phyloP scores from a whole-genome alignment of 495 filamentous ascomycete genomes.

The Halenospora varia region DNA sequence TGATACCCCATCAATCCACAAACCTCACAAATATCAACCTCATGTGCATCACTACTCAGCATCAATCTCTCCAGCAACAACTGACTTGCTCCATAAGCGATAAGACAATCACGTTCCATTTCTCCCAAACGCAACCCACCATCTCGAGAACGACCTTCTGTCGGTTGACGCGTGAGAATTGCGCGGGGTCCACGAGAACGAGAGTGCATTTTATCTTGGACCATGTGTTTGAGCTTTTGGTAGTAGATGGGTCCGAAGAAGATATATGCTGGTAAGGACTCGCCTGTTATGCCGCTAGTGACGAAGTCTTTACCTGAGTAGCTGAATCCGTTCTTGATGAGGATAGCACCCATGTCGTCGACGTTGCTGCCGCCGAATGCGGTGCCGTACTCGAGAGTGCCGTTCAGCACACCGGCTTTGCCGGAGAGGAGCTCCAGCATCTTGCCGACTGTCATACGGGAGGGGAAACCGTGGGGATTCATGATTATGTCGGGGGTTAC shows the following conservation, averaged over 20 bases:
- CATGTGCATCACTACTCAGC: slow-evolving; percentile 83
- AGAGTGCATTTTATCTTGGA: slow-evolving; percentile 99
- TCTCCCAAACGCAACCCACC: slow-evolving; percentile 93
- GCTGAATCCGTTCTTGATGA: slow-evolving; percentile 85
- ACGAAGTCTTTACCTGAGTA: slow-evolving; percentile 97
- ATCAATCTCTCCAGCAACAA: slow-evolving; percentile 91
- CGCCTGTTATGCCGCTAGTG: slow-evolving; percentile 91
- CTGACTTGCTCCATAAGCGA: slow-evolving; percentile 92
- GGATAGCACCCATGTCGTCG: slow-evolving; percentile 78
- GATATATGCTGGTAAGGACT: slow-evolving; percentile 89
- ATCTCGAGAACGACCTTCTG: slow-evolving; percentile 88
- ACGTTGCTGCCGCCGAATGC: slow-evolving; percentile 93
- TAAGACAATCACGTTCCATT: slow-evolving; percentile 98
- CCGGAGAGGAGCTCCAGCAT: slow-evolving; percentile 93
- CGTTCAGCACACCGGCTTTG: slow-evolving; percentile 84
- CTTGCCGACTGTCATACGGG: slow-evolving; percentile 99
- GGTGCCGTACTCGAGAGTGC: slow-evolving; percentile 76
- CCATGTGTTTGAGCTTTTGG: slow-evolving; percentile 99
- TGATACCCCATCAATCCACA: slow-evolving; percentile 95
- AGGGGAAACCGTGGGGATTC: slow-evolving; percentile 99
- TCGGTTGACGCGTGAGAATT: slow-evolving; percentile 91
- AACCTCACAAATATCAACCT: slow-evolving; percentile 86
- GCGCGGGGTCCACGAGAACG: slow-evolving; percentile 85
- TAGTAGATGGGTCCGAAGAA: slow-evolving; percentile 99
- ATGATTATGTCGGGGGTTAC: slow-evolving; percentile 98